phyloP scores from a whole-genome alignment of 2,329 filamentous ascomycete genomes.

The Fonsecaea nubica region DNA sequence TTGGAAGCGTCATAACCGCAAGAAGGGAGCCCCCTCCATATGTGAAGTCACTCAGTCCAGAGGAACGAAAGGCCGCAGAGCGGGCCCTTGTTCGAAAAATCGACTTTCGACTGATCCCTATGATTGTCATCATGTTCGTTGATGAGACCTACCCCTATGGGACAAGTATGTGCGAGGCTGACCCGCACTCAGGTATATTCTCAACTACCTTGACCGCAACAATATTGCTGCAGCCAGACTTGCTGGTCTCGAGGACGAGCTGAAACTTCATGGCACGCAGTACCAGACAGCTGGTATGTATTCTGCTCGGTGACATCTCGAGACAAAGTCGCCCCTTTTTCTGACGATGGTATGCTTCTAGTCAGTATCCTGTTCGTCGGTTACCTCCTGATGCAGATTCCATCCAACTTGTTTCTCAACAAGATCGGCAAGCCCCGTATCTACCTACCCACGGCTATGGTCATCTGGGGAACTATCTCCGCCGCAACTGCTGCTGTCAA shows the following conservation, averaged over 20 bases:
- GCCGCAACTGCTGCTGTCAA: conserved; percentile 47
- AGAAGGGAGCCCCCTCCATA: conserved; percentile 25
- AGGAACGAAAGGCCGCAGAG: conserved; percentile 62
- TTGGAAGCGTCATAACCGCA: neutral
- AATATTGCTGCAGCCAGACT: conserved; percentile 64
- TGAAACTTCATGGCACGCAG: conserved; percentile 41
- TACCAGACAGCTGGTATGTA: conserved; percentile 42
- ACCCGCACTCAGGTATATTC: conserved; percentile 66
- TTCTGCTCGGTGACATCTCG: conserved; percentile 34
- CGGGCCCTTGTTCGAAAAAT: conserved; percentile 71
- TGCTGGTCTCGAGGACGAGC: conserved; percentile 58
- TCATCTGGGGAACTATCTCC: conserved; percentile 47
- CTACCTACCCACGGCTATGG: conserved; percentile 52
- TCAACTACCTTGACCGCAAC: conserved; percentile 72
- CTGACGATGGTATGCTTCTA: conserved; percentile 40
- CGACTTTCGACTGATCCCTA: conserved; percentile 70
- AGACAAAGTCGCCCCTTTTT: neutral
- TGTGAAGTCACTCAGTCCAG: conserved; percentile 46
- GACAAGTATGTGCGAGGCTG: neutral
- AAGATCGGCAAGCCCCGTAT: conserved; percentile 52
- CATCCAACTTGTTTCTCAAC: conserved; percentile 45
- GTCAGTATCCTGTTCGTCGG: conserved; percentile 61
- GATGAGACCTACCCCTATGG: conserved; percentile 53
- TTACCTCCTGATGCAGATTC: conserved; percentile 66
- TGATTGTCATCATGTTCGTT: conserved; percentile 77